These are phyloP conservation scores for Paxillus ammoniavirescens DNA, from an alignment of 768 basidiomycete species.

Conservation along the genomic window DNA sequence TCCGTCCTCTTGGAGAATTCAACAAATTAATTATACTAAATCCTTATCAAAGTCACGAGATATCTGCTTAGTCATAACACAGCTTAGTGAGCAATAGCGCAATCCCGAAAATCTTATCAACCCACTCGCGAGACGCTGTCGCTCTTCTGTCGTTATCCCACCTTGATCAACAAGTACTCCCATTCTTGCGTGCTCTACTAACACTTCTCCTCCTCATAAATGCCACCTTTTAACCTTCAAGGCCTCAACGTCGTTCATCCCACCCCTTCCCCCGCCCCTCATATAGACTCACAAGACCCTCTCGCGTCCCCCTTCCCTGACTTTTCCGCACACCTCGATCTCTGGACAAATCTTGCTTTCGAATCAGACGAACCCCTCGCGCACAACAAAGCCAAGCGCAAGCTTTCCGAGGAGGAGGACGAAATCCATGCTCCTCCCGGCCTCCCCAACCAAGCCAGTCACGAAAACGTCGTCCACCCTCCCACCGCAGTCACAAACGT, in stretches of 20 bases:
- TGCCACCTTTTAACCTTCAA: constrained; percentile 66
- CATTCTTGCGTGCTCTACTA: neutral
- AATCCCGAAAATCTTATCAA: constrained; percentile 9
- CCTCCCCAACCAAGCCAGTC: constrained; percentile 49
- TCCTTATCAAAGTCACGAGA: neutral
- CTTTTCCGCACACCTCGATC: constrained; percentile 71
- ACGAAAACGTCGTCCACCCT: constrained; percentile 57
- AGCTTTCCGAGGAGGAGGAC: constrained; percentile 36
- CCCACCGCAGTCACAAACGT: constrained; percentile 33
- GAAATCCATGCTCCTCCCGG: constrained; percentile 33
- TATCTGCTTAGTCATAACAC: constrained; percentile 3
- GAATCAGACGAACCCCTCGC: constrained; percentile 70
- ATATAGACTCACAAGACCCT: constrained; percentile 49
- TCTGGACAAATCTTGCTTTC: constrained; percentile 84
- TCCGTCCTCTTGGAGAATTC: too few species aligned
- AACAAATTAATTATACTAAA: too few species aligned
- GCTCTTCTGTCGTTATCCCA: too few species aligned
- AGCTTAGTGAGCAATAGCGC: constrained; percentile 11
- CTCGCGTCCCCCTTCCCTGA: constrained; percentile 69
- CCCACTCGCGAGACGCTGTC: too few species aligned
- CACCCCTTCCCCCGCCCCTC: constrained; percentile 37
- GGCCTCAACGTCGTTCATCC: constrained; percentile 81
- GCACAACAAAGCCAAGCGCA: constrained; percentile 32
- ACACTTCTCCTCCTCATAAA: constrained; percentile 20
- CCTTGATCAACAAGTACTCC: constrained; percentile 9